Conservation (phyloP, 192 early-diverging fungal species). For the Gamsiella multidivaricata region DNA sequence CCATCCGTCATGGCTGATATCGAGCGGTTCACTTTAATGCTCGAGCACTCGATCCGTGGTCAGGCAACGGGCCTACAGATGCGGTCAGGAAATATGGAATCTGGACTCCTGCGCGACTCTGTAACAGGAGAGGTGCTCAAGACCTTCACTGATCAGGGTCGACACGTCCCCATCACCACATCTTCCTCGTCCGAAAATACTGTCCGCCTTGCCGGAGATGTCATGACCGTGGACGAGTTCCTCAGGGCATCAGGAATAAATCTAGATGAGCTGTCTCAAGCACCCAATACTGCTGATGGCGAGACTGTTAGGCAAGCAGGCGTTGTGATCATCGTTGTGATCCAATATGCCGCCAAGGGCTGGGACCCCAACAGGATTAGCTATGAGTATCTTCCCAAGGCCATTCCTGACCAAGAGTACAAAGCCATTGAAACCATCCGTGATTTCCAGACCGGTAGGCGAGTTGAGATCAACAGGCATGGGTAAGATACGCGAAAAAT, state of each 20-base stretch:
- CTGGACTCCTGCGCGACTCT: conserved; percentile 30
- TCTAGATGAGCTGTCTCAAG: conserved; percentile 29
- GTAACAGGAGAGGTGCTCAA: conserved; percentile 25
- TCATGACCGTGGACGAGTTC: conserved; percentile 51
- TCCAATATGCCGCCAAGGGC: conserved; percentile 54
- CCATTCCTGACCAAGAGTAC: conserved; percentile 54
- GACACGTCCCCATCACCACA: conserved; percentile 10
- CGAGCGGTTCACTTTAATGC: conserved; percentile 55
- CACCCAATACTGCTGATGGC: conserved; percentile 15
- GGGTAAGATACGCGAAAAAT: too few species aligned
- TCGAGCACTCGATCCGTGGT: conserved; percentile 57
- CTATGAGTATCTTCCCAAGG: conserved; percentile 56
- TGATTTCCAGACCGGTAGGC: conserved; percentile 28
- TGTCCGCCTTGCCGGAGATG: conserved; percentile 43
- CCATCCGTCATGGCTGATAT: conserved; percentile 53
- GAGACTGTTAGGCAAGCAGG: conserved; percentile 53
- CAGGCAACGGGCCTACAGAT: conserved; percentile 49
- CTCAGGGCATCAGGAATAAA: conserved; percentile 44
- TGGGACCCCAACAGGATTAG: conserved; percentile 44
- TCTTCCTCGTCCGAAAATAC: not conserved
- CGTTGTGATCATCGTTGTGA: conserved; percentile 55
- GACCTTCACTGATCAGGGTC: conserved; percentile 32
- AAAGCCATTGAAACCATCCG: conserved; percentile 53
- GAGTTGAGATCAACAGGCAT: conserved; percentile 51
- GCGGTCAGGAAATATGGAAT: conserved; percentile 54